A percentile compares a stretch with the other conserved stretches of the same genome.
Evolutionary conservation across 768 basidiomycete genomes (phyloP).

Genomic region (Pleurotus salmoneostramineus): DNA sequence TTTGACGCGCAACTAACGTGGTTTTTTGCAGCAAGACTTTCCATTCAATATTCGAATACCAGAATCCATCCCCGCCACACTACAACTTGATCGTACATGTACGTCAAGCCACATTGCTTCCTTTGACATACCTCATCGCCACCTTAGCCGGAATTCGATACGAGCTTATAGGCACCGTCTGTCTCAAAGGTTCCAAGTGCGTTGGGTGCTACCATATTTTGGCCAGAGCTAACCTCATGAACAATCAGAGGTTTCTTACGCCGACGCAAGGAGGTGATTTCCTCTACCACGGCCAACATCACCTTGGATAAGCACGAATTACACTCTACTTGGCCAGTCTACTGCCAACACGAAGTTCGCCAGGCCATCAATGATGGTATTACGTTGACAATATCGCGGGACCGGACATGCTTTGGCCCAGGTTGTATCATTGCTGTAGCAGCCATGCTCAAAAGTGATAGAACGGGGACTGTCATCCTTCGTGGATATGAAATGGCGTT

Average conservation of each 20-base stretch:
- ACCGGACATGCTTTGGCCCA: conserved; percentile 79
- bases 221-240: background rate
- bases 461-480: conserved; percentile 62
- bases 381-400: conserved; percentile 71
- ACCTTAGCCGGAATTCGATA: conserved; percentile 77
- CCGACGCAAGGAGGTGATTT: conserved; percentile 66
- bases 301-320: conserved; percentile 92
- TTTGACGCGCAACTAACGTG: background rate
- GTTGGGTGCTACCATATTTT: conserved; percentile 14
- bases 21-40: conserved; percentile 65
- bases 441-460: conserved; percentile 72
- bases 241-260: conserved; percentile 73
- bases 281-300: conserved; percentile 65
- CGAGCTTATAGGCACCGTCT: conserved; percentile 85
- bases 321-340: conserved; percentile 92
- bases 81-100: conserved; percentile 59
- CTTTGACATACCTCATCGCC: background rate
- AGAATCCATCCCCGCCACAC: conserved; percentile 84
- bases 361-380: conserved; percentile 62
- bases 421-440: conserved; percentile 74
- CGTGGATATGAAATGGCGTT: conserved; percentile 83
- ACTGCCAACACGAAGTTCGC: conserved; percentile 74
- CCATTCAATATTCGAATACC: conserved; percentile 90
- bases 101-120: background rate
- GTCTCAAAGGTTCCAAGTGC: conserved; percentile 82